Percentiles rank a stretch among this genome's conserved stretches.
phyloP scores from a whole-genome alignment of 2,329 filamentous ascomycete species.

The Monilinia fructigena region DNA sequence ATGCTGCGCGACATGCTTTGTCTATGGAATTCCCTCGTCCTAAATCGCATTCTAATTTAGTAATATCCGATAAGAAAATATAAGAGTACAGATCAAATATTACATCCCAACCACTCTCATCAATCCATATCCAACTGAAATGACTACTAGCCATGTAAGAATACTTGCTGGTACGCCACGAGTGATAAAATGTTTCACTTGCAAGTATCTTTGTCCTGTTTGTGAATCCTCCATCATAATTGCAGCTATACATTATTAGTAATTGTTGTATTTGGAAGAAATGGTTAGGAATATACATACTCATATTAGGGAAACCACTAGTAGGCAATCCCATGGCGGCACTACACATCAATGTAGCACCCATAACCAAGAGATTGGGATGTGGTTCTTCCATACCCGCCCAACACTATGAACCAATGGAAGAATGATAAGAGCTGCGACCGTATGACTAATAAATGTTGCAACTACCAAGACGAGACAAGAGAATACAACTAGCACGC shows the following conservation, averaged over 20 bases:
- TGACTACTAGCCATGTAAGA: constrained; percentile 75
- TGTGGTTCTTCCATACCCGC: constrained; percentile 82
- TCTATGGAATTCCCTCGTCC: not conserved
- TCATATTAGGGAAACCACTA: constrained; percentile 98
- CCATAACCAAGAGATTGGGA: constrained; percentile 94
- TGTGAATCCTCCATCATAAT: constrained; percentile 98
- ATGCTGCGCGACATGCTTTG: not conserved
- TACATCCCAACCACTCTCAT: constrained; percentile 57
- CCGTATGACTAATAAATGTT: constrained; percentile 96
- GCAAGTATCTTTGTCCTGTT: constrained; percentile 86
- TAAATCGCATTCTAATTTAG: constrained; percentile 7
- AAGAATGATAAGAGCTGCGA: constrained; percentile 90
- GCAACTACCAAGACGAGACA: constrained; percentile 84
- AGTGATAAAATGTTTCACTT: constrained; percentile 92
- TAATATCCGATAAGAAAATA: not conserved
- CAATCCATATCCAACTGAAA: constrained; percentile 85
- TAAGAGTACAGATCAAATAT: constrained; percentile 8
- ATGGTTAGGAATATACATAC: constrained; percentile 58
- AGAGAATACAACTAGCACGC: constrained; percentile 82
- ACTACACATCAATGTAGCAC: constrained; percentile 89
- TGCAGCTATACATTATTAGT: constrained; percentile 59
- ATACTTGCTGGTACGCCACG: constrained; percentile 87
- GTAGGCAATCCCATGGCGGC: constrained; percentile 97
- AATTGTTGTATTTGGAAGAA: not conserved
- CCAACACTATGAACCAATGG: constrained; percentile 88